Evolutionary conservation across 2,329 filamentous ascomycete species (phyloP).

Genomic region (Alternaria sp.): DNA sequence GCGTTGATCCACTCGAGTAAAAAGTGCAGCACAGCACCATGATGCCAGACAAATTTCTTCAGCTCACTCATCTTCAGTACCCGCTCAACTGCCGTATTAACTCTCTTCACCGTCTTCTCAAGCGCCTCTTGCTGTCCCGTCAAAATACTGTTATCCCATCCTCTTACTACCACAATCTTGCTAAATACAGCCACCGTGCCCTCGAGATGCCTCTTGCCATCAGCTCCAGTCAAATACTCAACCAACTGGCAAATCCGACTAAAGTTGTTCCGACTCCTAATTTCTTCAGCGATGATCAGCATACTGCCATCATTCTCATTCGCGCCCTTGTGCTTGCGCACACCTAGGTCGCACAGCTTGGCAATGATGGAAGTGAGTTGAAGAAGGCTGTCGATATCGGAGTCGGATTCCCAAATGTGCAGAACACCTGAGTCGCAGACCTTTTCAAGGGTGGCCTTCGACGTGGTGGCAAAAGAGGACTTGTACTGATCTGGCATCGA

Average conservation of each 20-base stretch:
- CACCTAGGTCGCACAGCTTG: slow-evolving; percentile 38
- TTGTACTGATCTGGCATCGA: slow-evolving; percentile 40
- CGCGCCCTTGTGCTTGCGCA: slow-evolving; percentile 21
- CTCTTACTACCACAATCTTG: slow-evolving; percentile 42
- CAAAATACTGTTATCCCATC: slow-evolving; percentile 32
- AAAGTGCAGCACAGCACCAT: slow-evolving; percentile 42
- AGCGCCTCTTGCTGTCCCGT: slow-evolving; percentile 22
- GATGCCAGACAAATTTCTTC: slow-evolving; percentile 46
- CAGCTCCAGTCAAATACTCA: slow-evolving; percentile 32
- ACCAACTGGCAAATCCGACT: slow-evolving; percentile 40
- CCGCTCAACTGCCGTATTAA: slow-evolving; percentile 37
- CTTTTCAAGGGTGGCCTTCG: slow-evolving; percentile 30
- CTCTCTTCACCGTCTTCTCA: slow-evolving; percentile 32
- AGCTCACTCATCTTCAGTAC: slow-evolving; percentile 27
- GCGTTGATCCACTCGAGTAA: slow-evolving; percentile 42
- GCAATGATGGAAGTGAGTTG: slow-evolving; percentile 45
- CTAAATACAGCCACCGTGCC: slow-evolving; percentile 36
- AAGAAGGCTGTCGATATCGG: slow-evolving; percentile 44
- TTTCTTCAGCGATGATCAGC: slow-evolving; percentile 43
- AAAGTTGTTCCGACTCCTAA: slow-evolving; percentile 30
- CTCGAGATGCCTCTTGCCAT: slow-evolving; percentile 39
- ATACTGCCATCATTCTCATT: slow-evolving; percentile 34
- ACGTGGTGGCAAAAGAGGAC: slow-evolving; percentile 31
- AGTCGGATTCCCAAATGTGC: slow-evolving; percentile 47
- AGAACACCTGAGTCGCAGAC: slow-evolving; percentile 36